Conservation (phyloP, 164 flowering plant species). For the Magnolia kwangsiensis region DNA sequence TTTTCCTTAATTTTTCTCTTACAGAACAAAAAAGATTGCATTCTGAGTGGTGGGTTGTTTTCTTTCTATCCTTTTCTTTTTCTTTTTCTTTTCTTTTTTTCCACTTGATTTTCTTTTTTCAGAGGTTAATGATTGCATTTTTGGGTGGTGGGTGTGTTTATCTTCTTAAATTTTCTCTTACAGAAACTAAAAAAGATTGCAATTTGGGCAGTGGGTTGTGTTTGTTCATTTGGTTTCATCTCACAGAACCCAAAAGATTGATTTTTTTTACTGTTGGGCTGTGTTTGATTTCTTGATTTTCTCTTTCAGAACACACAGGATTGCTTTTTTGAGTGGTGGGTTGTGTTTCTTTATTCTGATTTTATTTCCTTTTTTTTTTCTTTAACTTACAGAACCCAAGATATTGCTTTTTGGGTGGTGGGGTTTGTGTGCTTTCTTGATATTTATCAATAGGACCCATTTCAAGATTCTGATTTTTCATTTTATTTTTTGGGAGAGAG, state of each 20-base stretch:
- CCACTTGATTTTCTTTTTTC: neutral
- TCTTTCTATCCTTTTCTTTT: neutral
- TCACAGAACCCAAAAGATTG: too few relatives aligned
- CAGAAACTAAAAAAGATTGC: neutral
- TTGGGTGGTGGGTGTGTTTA: neutral
- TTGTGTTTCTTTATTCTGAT: neutral
- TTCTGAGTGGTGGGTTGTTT: neutral
- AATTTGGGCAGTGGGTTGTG: too few relatives aligned
- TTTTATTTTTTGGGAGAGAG: neutral
- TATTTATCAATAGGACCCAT: neutral
- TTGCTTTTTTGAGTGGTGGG: too few relatives aligned
- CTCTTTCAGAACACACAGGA: too few relatives aligned
- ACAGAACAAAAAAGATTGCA: neutral
- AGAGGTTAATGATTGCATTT: neutral
- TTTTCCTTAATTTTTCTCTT: neutral
- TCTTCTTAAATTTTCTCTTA: too few relatives aligned
- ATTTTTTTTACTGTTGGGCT: too few relatives aligned
- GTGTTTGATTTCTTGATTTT: too few relatives aligned
- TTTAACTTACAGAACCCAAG: neutral
- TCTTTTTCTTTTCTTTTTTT: neutral
- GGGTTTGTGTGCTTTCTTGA: neutral
- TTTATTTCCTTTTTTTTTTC: neutral
- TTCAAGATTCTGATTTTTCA: too few relatives aligned
- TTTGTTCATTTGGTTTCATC: too few relatives aligned
- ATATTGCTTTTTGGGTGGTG: neutral